These are phyloP conservation scores for Yarrowia yakushimensis DNA, from an alignment of 805 yeast genomes.

Conservation along the genomic window DNA sequence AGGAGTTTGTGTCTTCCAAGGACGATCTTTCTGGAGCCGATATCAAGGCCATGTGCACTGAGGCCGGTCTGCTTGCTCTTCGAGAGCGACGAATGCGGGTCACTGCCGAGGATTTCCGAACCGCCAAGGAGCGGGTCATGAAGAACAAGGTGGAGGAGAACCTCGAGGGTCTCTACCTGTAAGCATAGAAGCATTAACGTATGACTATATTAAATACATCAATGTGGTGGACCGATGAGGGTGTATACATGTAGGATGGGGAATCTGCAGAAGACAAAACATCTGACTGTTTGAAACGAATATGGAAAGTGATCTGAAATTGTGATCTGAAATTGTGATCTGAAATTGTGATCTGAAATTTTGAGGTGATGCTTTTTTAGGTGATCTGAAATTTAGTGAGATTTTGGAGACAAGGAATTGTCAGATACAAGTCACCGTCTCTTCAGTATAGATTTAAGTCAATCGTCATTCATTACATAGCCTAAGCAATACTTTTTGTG, in stretches of 20 bases:
- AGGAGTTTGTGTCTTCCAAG: conserved; percentile 81
- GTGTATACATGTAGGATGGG: too few relatives aligned
- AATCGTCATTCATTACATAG: background rate
- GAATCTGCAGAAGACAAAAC: too few relatives aligned
- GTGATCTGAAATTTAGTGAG: too few relatives aligned
- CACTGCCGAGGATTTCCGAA: conserved; percentile 86
- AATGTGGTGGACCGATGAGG: background rate
- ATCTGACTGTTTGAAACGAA: too few relatives aligned
- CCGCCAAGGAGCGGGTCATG: conserved; percentile 91
- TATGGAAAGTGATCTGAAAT: too few relatives aligned
- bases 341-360: too few relatives aligned
- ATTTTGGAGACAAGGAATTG: too few relatives aligned
- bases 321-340: too few relatives aligned
- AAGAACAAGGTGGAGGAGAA: conserved; percentile 96
- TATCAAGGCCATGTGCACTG: conserved; percentile 95
- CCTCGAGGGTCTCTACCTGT: conserved; percentile 87
- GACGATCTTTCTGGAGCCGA: conserved; percentile 97
- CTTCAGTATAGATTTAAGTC: too few relatives aligned
- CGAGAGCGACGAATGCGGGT: conserved; percentile 98
- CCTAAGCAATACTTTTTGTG: too few relatives aligned
- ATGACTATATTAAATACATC: background rate
- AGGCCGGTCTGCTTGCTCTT: conserved; percentile 91
- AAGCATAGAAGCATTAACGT: conserved; percentile 28
- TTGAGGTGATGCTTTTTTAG: too few relatives aligned
- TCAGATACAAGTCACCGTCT: too few relatives aligned